These are phyloP conservation scores for Fagopyrum homotropicum DNA, from an alignment of 148 eudicot genomes.

Conservation along the genomic window DNA sequence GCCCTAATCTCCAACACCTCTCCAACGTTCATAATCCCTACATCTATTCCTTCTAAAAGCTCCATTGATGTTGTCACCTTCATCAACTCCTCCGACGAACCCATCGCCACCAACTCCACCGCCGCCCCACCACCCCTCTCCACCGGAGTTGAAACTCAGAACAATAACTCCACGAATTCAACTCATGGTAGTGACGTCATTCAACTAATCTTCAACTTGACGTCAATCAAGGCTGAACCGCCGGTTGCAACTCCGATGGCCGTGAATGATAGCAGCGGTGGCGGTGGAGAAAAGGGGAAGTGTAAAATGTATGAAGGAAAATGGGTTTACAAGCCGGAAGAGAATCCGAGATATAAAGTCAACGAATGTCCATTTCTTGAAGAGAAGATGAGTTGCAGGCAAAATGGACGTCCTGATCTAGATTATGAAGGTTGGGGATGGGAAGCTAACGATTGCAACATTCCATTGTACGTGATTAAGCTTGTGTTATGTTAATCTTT, in stretches of 20 bases:
- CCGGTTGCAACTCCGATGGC: not conserved
- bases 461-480: slow-evolving; percentile 23
- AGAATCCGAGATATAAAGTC: slow-evolving; percentile 16
- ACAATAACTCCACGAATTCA: not conserved
- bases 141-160: too few species aligned
- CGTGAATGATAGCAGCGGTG: not conserved
- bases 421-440: slow-evolving; percentile 29
- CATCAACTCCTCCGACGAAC: not conserved
- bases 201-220: not conserved
- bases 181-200: not conserved
- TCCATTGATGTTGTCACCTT: not conserved
- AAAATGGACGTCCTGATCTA: slow-evolving; percentile 27
- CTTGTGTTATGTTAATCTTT: too few species aligned
- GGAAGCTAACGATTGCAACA: slow-evolving; percentile 34
- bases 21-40: not conserved
- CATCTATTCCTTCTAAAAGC: not conserved
- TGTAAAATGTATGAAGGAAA: slow-evolving; percentile 32
- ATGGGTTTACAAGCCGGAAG: slow-evolving; percentile 26
- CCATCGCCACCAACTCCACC: not conserved
- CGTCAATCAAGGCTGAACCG: not conserved
- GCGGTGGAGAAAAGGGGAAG: too few species aligned
- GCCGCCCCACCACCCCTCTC: not conserved
- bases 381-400: slow-evolving; percentile 22
- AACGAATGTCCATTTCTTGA: slow-evolving; percentile 20
- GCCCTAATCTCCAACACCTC: not conserved